Conservation (phyloP, 73 alveolate species). For the Uronychia setigera region DNA sequence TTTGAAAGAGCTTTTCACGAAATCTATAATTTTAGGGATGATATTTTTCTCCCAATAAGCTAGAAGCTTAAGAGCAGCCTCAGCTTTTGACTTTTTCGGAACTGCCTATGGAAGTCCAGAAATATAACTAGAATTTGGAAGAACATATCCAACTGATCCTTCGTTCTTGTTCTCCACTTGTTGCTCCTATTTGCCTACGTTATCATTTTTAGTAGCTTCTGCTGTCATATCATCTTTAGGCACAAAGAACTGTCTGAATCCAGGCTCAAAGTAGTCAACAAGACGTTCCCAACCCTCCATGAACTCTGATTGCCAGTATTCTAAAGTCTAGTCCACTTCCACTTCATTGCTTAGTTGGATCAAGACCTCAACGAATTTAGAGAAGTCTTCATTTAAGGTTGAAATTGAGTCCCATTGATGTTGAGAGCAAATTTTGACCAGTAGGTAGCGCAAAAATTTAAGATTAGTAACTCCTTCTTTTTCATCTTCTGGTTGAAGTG, state of each 20-base stretch:
- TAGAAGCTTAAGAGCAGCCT: slow-evolving; percentile 71
- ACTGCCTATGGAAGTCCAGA: slow-evolving; percentile 63
- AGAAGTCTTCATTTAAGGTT: background rate
- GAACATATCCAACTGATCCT: background rate
- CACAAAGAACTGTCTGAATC: slow-evolving; percentile 38
- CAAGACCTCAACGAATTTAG: slow-evolving; percentile 19
- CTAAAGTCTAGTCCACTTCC: slow-evolving; percentile 43
- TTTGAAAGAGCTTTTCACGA: slow-evolving; percentile 74
- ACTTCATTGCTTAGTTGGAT: slow-evolving; percentile 17
- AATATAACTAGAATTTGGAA: slow-evolving; percentile 49
- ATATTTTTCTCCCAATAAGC: slow-evolving; percentile 90
- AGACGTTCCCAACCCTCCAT: slow-evolving; percentile 69
- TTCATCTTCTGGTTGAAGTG: background rate
- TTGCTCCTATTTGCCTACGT: too few species aligned
- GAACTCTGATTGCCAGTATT: slow-evolving; percentile 46
- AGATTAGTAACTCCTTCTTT: background rate
- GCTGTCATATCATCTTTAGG: slow-evolving; percentile 7
- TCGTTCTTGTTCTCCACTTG: too few species aligned
- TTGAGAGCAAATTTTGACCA: slow-evolving; percentile 13
- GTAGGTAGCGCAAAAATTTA: background rate
- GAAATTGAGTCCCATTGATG: background rate
- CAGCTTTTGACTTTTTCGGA: slow-evolving; percentile 53
- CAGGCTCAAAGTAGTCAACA: slow-evolving; percentile 56
- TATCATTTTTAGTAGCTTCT: too few species aligned
- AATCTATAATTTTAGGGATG: slow-evolving; percentile 83